A percentile compares a stretch with the other conserved stretches of the same genome.
Conservation (phyloP, 164 flowering plant species). For the Kalanchoe fedtschenkoi region DNA sequence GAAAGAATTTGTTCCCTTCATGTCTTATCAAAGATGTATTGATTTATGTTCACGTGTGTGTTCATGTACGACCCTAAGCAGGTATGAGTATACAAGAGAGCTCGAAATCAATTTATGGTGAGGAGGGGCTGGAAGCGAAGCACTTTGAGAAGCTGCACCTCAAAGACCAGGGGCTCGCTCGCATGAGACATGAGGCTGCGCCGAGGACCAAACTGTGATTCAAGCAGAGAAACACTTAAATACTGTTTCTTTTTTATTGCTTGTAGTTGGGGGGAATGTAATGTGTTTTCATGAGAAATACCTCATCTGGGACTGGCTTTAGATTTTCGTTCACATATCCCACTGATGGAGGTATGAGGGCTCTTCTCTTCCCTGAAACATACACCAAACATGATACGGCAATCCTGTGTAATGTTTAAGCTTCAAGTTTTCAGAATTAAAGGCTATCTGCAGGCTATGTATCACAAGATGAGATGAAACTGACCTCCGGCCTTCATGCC, state of each 20-base stretch:
- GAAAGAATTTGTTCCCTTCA: too few relatives aligned
- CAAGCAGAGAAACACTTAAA: conserved; percentile 4
- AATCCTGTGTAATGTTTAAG: neutral
- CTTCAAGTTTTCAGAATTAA: neutral
- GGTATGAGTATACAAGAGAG: neutral
- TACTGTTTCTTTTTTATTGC: neutral
- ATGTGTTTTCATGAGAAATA: conserved; percentile 6
- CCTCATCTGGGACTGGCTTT: conserved; percentile 89
- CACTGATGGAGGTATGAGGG: conserved; percentile 75
- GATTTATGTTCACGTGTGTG: too few relatives aligned
- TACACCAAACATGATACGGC: conserved; percentile 2
- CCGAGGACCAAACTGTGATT: conserved; percentile 91
- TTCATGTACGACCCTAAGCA: too few relatives aligned
- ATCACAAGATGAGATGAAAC: conserved; percentile 2
- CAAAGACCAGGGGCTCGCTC: conserved; percentile 77
- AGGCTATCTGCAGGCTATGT: neutral
- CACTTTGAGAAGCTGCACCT: conserved; percentile 85
- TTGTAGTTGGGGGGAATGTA: too few relatives aligned
- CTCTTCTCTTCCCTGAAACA: conserved; percentile 85
- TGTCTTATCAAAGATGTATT: too few relatives aligned
- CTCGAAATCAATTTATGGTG: neutral
- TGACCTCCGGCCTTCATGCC: conserved; percentile 96
- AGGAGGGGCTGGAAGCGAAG: conserved; percentile 10
- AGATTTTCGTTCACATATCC: conserved; percentile 68
- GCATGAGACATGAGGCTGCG: conserved; percentile 85